Evolutionary conservation across 176 grass and related monocot genomes (phyloP), one percentile per base, ranked within the genome.

Genomic region (Zizania latifolia): DNA sequence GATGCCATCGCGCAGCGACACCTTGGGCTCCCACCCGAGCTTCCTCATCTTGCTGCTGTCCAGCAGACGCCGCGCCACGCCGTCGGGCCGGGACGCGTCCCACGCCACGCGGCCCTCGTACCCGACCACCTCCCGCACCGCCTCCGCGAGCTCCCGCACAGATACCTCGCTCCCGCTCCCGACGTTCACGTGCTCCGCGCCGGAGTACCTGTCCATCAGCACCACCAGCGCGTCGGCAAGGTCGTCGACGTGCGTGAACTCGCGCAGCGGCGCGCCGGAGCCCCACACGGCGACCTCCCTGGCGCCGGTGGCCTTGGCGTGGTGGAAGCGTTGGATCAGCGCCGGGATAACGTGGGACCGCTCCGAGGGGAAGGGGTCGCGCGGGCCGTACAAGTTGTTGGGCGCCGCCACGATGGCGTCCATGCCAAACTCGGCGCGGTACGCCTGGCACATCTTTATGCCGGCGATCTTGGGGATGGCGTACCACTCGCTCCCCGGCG

Each of bases 261-360:
- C 93, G 13, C 89, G 67, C 19, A 89, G 81, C 34, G 76, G 75
- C 2, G 22, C 58, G 30, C 93, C 93, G 2, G 84, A 85, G 53
- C 93, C 89, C 93, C 87, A 97, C 16, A 97, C 87, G 6, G 86
- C 84, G 35, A 92, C 90, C 62, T 92, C 78, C 2, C 55, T 19
- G 23, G 81, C 79, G 28, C 66, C 62, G 4, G 51, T 31, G 12
- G 58, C 45, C 82, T 90, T 92, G 27, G 93, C 89, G n/a, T 64
- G 14, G 82, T 96, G 93, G 77, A 96, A 92, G 2, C 93, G 84
- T 23, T 89, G 76, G 63, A 96, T 87, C 6, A 96, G 93, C 22
- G 84, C 89, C 2, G 89, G 87, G 27, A 96, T 68, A 6, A 92
- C 93, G 59, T 84, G 82, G 5, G 82, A 33, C 14, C 9, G 1